phyloP scores from a whole-genome alignment of 352 stramenopile genomes.

The Globisporangium splendens region DNA sequence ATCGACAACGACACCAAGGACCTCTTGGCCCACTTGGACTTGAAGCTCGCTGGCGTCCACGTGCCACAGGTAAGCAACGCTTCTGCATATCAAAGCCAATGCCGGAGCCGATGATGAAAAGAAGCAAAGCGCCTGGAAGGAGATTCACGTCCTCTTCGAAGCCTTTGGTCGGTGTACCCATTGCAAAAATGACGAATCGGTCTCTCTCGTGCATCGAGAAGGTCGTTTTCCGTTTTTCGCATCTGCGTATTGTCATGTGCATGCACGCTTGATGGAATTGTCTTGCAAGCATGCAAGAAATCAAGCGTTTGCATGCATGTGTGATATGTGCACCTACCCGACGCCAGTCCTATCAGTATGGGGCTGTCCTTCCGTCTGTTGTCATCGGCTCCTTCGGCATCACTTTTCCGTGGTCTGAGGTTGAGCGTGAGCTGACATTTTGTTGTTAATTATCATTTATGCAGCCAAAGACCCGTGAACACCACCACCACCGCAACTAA shows the following conservation, averaged over 20 bases:
- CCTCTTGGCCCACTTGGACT: slow-evolving; percentile 95
- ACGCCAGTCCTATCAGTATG: too few species aligned
- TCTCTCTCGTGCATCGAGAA: too few species aligned
- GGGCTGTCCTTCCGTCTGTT: too few species aligned
- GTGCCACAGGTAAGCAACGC: slow-evolving; percentile 75
- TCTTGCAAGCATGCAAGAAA: too few species aligned
- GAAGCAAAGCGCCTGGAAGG: slow-evolving; percentile 14
- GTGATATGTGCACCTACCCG: too few species aligned
- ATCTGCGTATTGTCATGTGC: not conserved
- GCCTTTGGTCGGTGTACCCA: slow-evolving; percentile 60
- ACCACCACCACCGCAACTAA: slow-evolving; percentile 84
- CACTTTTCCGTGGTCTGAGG: slow-evolving; percentile 26
- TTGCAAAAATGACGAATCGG: slow-evolving; percentile 19
- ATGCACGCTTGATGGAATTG: too few species aligned
- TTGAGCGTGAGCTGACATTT: slow-evolving; percentile 25
- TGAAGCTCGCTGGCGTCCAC: slow-evolving; percentile 90
- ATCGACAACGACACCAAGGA: slow-evolving; percentile 99
- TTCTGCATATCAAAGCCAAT: slow-evolving; percentile 39
- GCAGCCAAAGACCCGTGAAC: slow-evolving; percentile 66
- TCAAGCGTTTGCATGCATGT: too few species aligned
- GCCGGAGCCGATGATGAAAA: slow-evolving; percentile 74
- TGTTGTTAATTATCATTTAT: slow-evolving; percentile 15
- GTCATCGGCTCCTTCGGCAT: slow-evolving; percentile 53
- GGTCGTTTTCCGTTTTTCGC: not conserved
- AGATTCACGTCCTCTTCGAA: slow-evolving; percentile 4